Evolutionary conservation across 106 monocot genomes (phyloP), one percentile per base, ranked within the genome.

Genomic region (Acorus calamus): DNA sequence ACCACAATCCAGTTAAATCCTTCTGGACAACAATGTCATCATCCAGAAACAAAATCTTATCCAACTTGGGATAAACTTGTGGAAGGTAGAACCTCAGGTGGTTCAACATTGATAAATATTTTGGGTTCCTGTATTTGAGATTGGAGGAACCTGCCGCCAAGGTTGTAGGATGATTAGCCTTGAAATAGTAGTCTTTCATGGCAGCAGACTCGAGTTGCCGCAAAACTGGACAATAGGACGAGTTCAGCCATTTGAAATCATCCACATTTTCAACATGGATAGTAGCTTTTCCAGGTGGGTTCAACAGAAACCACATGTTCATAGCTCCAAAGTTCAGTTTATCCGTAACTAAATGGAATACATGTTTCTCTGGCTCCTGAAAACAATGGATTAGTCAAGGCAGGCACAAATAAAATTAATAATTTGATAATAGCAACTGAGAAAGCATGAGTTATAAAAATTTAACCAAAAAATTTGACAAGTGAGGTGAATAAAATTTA

Each of bases 281-380:
- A 5, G 84, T 80, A 11, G 84, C 84, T 12, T 73, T 70, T 60
- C 84, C 80, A 59, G 84, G 84, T 61, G 80, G 84, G 49, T 84
- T 84, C 80, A 77, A 68, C n/a, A 80, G 62, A 70, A 84, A 84
- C 84, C 84, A 84, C 84, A 84, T 84, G 60, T 78, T 85, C 81
- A 85, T 85, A 55, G 85, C 85, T 52, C 78, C 85, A 72, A 74
- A 81, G 68, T 85, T 85, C 64, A 85, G 52, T 51, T 85, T 85
- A 71, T 85, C 85, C 49, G 81, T 85, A n/a, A 85, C 81, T 12
- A 85, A 44, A 62, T 85, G 85, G 69, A 81, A 85, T 5, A 81
- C 81, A 65, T 85, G 84, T 53, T 85, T 85, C 65, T 71, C 84
- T 7, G 84, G 71, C 47, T 85, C 84, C 80, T 84, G 79, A 12